These are phyloP conservation scores for Isatis tinctoria DNA, from an alignment of 345 rosid genomes.

Conservation along the genomic window DNA sequence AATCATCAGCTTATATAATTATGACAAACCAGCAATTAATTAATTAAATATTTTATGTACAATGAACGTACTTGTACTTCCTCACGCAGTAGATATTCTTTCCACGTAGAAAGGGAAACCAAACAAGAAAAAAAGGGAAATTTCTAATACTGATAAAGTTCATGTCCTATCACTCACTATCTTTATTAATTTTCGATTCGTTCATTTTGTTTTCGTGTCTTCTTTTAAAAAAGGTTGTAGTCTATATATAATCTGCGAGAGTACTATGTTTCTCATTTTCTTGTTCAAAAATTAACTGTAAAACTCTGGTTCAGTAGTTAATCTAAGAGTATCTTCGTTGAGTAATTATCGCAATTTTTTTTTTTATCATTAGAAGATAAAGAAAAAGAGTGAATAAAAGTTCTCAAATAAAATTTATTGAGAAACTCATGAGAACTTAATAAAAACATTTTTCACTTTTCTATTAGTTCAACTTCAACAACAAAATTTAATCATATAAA, in stretches of 20 bases:
- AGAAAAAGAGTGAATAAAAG: no score
- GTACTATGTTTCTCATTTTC: background rate
- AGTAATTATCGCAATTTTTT: no score
- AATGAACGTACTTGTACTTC: slow-evolving; percentile 32
- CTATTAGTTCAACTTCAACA: no score
- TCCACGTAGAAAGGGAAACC: slow-evolving; percentile 20
- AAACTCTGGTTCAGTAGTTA: background rate
- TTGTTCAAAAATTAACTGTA: background rate
- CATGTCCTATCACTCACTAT: slow-evolving; percentile 25
- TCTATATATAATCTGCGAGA: background rate
- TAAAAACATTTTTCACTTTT: no score
- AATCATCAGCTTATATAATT: background rate
- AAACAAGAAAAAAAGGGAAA: background rate
- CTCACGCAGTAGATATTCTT: slow-evolving; percentile 4
- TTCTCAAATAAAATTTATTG: no score
- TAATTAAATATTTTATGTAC: background rate
- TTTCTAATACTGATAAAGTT: slow-evolving; percentile 27
- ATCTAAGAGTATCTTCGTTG: no score
- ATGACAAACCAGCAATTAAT: background rate
- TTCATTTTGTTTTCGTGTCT: slow-evolving; percentile 18
- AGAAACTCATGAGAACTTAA: no score
- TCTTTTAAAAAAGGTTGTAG: background rate
- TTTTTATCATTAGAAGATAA: no score
- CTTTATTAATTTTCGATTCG: background rate
- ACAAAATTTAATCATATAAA: no score